Percentiles rank a stretch among this genome's conserved stretches.
phyloP scores from a whole-genome alignment of 2,329 filamentous ascomycete genomes.

The Teratosphaeria nubilosa region DNA sequence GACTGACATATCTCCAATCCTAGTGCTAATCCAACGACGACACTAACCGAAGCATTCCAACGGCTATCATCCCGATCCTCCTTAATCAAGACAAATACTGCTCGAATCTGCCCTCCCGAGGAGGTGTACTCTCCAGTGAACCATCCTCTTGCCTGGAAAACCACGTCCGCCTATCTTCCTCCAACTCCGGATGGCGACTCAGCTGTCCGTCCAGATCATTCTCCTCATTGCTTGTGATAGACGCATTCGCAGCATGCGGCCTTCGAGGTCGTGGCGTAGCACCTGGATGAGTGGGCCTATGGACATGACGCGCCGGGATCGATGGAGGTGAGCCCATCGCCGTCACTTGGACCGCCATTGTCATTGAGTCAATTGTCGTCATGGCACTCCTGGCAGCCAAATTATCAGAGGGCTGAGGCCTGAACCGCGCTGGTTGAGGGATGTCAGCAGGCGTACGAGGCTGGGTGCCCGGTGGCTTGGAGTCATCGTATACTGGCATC shows the following conservation, averaged over 20 bases:
- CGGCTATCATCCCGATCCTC: neutral
- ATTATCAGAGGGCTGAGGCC: constrained; percentile 10
- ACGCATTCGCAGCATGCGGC: neutral
- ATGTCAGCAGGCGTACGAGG: constrained; percentile 28
- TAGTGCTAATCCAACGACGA: neutral
- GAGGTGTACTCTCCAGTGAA: constrained; percentile 21
- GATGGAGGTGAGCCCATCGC: constrained; percentile 1
- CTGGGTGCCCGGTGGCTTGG: constrained; percentile 15
- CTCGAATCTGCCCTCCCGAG: constrained; percentile 22
- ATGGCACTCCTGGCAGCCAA: neutral
- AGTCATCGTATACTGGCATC: constrained; percentile 24
- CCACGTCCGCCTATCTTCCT: constrained; percentile 17
- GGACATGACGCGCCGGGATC: constrained; percentile 2
- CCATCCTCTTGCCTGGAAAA: constrained; percentile 10
- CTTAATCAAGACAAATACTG: constrained; percentile 13
- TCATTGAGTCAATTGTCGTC: neutral
- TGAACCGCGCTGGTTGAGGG: constrained; percentile 7
- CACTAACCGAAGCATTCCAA: neutral
- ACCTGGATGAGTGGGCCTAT: constrained; percentile 8
- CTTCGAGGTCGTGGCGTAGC: neutral
- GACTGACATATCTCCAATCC: neutral
- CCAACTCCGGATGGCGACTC: constrained; percentile 7
- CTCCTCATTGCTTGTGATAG: constrained; percentile 7
- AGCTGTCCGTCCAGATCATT: constrained; percentile 17
- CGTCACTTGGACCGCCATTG: neutral